Percentiles rank a stretch among this genome's conserved stretches.
Evolutionary conservation across 805 yeast species (phyloP).

Genomic region (Torulaspora quercuum): DNA sequence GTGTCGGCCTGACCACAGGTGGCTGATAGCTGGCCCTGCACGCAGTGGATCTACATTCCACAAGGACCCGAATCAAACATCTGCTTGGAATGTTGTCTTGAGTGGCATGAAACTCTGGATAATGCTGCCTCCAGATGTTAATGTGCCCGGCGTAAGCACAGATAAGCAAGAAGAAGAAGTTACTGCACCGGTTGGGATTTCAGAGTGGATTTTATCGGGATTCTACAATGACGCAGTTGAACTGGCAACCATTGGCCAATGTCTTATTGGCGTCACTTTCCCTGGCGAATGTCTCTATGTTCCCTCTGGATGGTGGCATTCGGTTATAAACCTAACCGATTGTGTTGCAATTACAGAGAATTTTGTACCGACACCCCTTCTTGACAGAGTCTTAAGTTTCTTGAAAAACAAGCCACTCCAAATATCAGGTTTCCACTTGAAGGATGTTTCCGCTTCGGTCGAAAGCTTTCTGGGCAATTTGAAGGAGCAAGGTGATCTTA

Average conservation of each 20-base stretch:
- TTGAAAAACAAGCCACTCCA: constrained; percentile 65
- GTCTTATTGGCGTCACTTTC: constrained; percentile 67
- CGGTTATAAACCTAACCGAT: constrained; percentile 80
- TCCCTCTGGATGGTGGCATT: constrained; percentile 98
- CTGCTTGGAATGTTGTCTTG: constrained; percentile 84
- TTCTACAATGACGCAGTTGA: constrained; percentile 67
- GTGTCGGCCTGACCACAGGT: constrained; percentile 85
- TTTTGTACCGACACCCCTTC: constrained; percentile 66
- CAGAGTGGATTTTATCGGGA: constrained; percentile 86
- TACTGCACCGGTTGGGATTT: constrained; percentile 85
- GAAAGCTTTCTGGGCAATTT: constrained; percentile 16
- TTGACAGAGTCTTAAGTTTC: constrained; percentile 62
- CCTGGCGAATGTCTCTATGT: constrained; percentile 85
- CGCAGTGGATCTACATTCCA: constrained; percentile 88
- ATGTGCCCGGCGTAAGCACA: constrained; percentile 84
- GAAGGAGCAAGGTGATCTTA: constrained; percentile 7
- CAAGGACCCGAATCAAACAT: constrained; percentile 86
- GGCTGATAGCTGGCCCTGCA: constrained; percentile 83
- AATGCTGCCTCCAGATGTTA: constrained; percentile 73
- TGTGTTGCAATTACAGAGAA: constrained; percentile 87
- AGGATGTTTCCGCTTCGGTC: constrained; percentile 44
- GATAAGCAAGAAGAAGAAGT: constrained; percentile 80
- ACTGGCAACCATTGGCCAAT: constrained; percentile 46
- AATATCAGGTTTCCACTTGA: constrained; percentile 73
- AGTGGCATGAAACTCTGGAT: constrained; percentile 81